A percentile compares a stretch with the other conserved stretches of the same genome.
These are phyloP conservation scores for Acer campestre DNA, from an alignment of 345 rosid species.

Conservation along the genomic window DNA sequence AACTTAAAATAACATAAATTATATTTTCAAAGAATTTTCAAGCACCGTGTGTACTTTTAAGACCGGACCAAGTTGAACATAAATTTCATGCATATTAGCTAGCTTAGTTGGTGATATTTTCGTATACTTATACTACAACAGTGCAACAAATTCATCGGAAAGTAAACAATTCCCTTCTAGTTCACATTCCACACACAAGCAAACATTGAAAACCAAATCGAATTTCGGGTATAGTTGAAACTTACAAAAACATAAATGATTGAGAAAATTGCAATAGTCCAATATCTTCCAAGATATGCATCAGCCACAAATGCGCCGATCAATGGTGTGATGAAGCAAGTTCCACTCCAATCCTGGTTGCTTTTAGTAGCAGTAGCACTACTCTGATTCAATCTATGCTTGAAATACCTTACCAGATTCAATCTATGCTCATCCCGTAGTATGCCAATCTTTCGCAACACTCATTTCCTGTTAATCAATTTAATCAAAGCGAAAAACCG, in stretches of 20 bases:
- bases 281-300: slow-evolving; percentile 82
- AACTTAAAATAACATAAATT: no score
- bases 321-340: slow-evolving; percentile 82
- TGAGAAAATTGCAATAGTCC: slow-evolving; percentile 79
- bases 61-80: background rate
- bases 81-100: background rate
- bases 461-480: slow-evolving; percentile 50
- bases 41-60: background rate
- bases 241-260: slow-evolving; percentile 63
- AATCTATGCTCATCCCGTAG: slow-evolving; percentile 88
- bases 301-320: slow-evolving; percentile 91
- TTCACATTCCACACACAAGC: background rate
- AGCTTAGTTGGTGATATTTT: no score
- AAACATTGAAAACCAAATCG: background rate
- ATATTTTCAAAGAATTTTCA: no score
- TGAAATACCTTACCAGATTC: slow-evolving; percentile 69
- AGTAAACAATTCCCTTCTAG: background rate
- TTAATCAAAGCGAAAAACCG: background rate
- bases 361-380: slow-evolving; percentile 60
- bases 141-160: background rate
- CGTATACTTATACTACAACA: no score
- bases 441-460: slow-evolving; percentile 72
- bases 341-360: slow-evolving; percentile 73
- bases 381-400: slow-evolving; percentile 46
- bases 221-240: slow-evolving; percentile 9